These are phyloP conservation scores for Aspergillus candidus DNA, from an alignment of 2,329 filamentous ascomycete species.

Conservation along the genomic window DNA sequence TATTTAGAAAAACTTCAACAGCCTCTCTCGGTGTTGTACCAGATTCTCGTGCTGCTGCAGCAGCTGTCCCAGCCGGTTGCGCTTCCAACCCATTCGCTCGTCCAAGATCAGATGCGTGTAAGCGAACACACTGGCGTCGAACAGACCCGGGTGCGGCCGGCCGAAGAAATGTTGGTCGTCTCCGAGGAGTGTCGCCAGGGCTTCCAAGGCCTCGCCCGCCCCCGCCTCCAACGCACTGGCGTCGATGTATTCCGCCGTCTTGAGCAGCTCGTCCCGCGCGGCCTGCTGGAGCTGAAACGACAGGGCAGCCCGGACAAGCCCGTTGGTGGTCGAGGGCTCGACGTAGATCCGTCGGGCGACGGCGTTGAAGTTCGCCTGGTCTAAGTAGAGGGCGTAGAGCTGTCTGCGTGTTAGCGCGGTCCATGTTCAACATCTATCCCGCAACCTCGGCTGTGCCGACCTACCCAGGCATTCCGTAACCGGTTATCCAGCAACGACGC, in stretches of 20 bases:
- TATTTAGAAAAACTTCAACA: constrained; percentile 48
- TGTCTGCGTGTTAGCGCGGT: constrained; percentile 21
- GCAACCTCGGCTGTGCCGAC: constrained; percentile 14
- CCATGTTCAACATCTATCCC: background rate
- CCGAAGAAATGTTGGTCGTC: constrained; percentile 58
- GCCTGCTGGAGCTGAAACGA: constrained; percentile 63
- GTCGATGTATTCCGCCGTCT: constrained; percentile 50
- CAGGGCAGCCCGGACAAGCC: constrained; percentile 58
- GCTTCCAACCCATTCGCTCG: constrained; percentile 57
- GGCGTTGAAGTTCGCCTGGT: constrained; percentile 55
- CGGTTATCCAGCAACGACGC: constrained; percentile 67
- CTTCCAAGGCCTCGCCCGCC: constrained; percentile 57
- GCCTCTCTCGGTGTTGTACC: constrained; percentile 57
- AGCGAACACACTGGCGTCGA: constrained; percentile 85
- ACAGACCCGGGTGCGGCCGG: constrained; percentile 56
- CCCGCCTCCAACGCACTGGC: constrained; percentile 54
- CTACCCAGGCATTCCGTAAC: constrained; percentile 80
- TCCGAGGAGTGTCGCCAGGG: constrained; percentile 55
- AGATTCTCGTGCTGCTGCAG: constrained; percentile 57
- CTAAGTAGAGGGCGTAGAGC: constrained; percentile 78
- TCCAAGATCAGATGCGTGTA: constrained; percentile 79
- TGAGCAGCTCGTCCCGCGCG: constrained; percentile 67
- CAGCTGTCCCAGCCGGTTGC: constrained; percentile 53
- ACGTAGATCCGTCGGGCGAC: constrained; percentile 71
- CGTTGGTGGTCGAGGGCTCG: constrained; percentile 52